Percentiles rank a stretch among this genome's conserved stretches.
These are phyloP conservation scores for Durio zibethinus DNA, from an alignment of 345 rosid species.

Conservation along the genomic window DNA sequence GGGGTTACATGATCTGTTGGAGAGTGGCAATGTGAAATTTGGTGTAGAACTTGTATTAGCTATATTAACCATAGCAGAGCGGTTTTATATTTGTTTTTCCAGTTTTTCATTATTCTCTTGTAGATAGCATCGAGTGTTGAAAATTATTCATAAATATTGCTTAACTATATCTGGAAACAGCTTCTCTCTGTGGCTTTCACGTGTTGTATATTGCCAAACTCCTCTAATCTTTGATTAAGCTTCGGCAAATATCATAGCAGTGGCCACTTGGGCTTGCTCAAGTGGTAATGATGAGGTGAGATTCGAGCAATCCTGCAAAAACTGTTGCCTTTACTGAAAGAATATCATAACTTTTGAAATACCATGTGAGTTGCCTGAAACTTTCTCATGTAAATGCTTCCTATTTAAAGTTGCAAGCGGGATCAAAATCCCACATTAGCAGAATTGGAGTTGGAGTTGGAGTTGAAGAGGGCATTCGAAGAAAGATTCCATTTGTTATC, in stretches of 20 bases:
- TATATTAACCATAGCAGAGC: not conserved
- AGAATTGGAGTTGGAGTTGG: too few species aligned
- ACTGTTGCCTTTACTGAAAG: too few species aligned
- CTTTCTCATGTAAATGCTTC: not conserved
- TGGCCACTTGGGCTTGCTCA: not conserved
- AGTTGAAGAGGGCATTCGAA: not conserved
- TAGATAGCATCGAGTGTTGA: not conserved
- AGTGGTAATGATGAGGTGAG: not conserved
- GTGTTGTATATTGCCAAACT: not conserved
- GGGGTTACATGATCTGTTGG: constrained; percentile 8
- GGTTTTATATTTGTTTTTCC: not conserved
- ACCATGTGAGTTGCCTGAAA: not conserved
- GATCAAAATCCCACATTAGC: too few species aligned
- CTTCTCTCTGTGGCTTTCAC: not conserved
- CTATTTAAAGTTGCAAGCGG: not conserved
- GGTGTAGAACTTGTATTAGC: constrained; percentile 14
- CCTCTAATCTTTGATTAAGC: not conserved
- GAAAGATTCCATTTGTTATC: not conserved
- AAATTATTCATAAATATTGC: not conserved
- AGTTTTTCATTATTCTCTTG: not conserved
- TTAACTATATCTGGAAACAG: not conserved
- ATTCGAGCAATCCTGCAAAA: not conserved
- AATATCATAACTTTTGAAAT: not conserved
- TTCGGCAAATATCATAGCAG: not conserved
- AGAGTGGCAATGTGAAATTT: not conserved